A percentile compares a stretch with the other conserved stretches of the same genome.
phyloP scores from a whole-genome alignment of 2,329 filamentous ascomycete genomes.

The Penicillium expansum region DNA sequence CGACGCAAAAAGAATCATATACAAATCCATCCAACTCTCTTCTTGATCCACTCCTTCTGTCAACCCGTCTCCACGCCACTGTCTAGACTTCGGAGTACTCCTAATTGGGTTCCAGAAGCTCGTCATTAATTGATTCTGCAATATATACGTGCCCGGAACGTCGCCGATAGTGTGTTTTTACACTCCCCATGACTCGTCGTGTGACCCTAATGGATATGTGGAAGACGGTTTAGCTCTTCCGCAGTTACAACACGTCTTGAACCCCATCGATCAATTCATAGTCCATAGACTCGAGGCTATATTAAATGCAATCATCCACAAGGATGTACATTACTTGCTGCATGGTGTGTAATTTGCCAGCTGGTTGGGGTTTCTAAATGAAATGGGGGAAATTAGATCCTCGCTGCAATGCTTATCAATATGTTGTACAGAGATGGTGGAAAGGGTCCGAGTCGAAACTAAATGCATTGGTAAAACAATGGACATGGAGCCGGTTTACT shows the following conservation, averaged over 20 bases:
- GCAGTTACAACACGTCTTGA: constrained; percentile 7
- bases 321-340: constrained; percentile 15
- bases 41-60: neutral
- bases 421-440: constrained; percentile 6
- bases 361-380: neutral
- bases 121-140: constrained; percentile 18
- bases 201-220: constrained; percentile 20
- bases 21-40: neutral
- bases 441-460: neutral
- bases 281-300: constrained; percentile 12
- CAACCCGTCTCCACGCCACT: constrained; percentile 5
- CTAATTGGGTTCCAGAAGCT: constrained; percentile 22
- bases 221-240: constrained; percentile 13
- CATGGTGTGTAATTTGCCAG: constrained; percentile 19
- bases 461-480: neutral
- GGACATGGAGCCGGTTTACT: neutral
- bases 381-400: constrained; percentile 8
- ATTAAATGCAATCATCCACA: constrained; percentile 13
- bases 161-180: constrained; percentile 14
- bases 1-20: constrained; percentile 29
- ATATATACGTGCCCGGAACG: constrained; percentile 16
- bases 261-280: constrained; percentile 6
- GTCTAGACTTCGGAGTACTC: constrained; percentile 10
- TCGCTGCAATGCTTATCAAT: constrained; percentile 11
- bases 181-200: constrained; percentile 3